Conservation (phyloP, 306 rosid genomes). For the Vigna angularis region DNA sequence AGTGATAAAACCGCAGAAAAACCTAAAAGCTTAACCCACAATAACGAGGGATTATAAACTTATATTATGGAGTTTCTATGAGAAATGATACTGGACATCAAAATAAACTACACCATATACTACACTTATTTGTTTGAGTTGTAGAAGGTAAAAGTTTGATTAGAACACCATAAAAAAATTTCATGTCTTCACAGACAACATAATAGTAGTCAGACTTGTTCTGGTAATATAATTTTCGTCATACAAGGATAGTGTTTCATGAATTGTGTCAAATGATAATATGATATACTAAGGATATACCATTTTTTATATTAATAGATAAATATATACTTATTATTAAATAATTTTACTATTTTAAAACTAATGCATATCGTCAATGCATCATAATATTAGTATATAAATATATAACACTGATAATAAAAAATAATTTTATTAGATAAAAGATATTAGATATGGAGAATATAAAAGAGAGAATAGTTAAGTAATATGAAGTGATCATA, state of each 20-base stretch:
- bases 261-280: not conserved
- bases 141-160: not conserved
- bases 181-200: not conserved
- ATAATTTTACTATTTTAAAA: not conserved
- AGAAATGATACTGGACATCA: not conserved
- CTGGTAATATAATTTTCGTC: not conserved
- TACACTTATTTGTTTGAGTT: not conserved
- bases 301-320: no score
- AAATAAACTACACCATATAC: not conserved
- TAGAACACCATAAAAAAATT: not conserved
- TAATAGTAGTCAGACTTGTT: not conserved
- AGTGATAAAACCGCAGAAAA: not conserved
- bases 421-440: not conserved
- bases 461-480: no score
- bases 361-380: not conserved
- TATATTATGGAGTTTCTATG: not conserved
- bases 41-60: not conserved
- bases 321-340: not conserved
- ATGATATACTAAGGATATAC: no score
- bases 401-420: not conserved
- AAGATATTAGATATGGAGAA: not conserved
- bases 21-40: not conserved
- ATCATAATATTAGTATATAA: not conserved
- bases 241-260: not conserved
- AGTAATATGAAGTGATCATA: not conserved